A percentile compares a stretch with the other conserved stretches of the same genome.
Evolutionary conservation across 495 filamentous ascomycete genomes (phyloP).

Genomic region (Evernia prunastri): DNA sequence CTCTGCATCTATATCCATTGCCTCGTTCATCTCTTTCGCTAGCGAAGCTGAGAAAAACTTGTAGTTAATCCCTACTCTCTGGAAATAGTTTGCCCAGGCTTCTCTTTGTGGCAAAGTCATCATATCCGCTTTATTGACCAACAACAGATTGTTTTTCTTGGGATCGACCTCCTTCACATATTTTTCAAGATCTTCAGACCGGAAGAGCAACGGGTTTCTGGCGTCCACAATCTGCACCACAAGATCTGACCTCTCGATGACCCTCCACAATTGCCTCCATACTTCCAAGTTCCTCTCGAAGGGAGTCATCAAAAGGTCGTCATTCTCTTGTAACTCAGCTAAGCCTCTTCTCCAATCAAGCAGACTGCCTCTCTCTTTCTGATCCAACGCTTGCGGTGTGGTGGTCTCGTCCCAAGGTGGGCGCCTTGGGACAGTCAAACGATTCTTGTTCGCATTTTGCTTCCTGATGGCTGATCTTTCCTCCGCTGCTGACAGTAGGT

Average conservation of each 20-base stretch:
- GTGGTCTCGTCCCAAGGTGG: slow-evolving; percentile 83
- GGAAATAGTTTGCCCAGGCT: slow-evolving; percentile 85
- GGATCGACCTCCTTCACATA: slow-evolving; percentile 91
- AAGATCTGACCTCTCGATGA: slow-evolving; percentile 93
- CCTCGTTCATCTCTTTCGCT: slow-evolving; percentile 82
- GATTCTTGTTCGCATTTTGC: slow-evolving; percentile 67
- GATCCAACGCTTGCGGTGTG: slow-evolving; percentile 73
- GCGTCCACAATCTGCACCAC: slow-evolving; percentile 99
- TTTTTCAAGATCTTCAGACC: slow-evolving; percentile 84
- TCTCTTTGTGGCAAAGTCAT: slow-evolving; percentile 82
- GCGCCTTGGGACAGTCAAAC: slow-evolving; percentile 82
- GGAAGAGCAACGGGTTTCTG: slow-evolving; percentile 86
- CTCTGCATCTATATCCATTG: slow-evolving; percentile 44
- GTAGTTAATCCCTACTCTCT: slow-evolving; percentile 72
- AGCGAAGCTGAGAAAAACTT: slow-evolving; percentile 92
- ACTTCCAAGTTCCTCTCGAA: slow-evolving; percentile 98
- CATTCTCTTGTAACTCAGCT: slow-evolving; percentile 84
- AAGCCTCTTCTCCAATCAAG: slow-evolving; percentile 85
- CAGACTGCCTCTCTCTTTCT: slow-evolving; percentile 70
- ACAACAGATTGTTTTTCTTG: slow-evolving; percentile 81
- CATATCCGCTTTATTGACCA: slow-evolving; percentile 99
- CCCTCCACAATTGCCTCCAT: slow-evolving; percentile 97
- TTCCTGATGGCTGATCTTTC: slow-evolving; percentile 71
- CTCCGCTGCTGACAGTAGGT: slow-evolving; percentile 80
- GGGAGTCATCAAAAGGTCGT: slow-evolving; percentile 94